Base-by-base conservation (phyloP, 306 rosid genomes). In the Cucumis hystrix region DNA sequence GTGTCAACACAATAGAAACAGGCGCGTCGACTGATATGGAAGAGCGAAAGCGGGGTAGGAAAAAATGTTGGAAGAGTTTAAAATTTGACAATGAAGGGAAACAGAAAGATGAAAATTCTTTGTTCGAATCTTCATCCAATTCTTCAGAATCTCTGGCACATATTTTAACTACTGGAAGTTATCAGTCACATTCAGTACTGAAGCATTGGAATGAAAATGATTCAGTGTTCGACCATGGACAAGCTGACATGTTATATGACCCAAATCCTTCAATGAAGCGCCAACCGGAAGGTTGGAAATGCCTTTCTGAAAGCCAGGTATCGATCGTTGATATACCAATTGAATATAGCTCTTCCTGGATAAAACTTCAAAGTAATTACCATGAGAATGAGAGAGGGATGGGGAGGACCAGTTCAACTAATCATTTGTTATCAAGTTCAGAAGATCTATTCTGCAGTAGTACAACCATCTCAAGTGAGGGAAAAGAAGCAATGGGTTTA, bases 31-130 rank as follows among this genome's bases (percentile, higher is more conserved):
- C 79, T 40, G 83, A 85, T 63, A 79, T 79, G 76, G 73, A 74
- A 58, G 63, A 71, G 14, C 71, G 15, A 20, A 66, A 85, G 49
- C 66, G 84, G 65, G 69, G 78, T 18, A 83, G 75, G 64, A 85
- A 81, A 78, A 79, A 89, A 37, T 85, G 89, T 80, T 85, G 79
- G 67, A 85, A 87, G 88, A 79, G 79, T 77, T 87, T 91, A 58
- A 85, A 85, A 45, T 93, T 83, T 87, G 91, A 75, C 8, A 16
- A 71, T 4, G 69, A 28, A 16, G 83, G 45, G 74, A 80, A 83
- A 77, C 82, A 71, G n/a, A 78, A 63, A 88, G 83, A 81, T 64
- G 83, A 77, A 64, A 77, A 75, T 66, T 84, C 84, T 66, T 51
- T 69, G 37, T 66, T 80, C 77, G 77, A 79, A 56, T 72, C 70